Evolutionary conservation across 208 protist species (phyloP).

Genomic region (Herpetomonas tarakana): DNA sequence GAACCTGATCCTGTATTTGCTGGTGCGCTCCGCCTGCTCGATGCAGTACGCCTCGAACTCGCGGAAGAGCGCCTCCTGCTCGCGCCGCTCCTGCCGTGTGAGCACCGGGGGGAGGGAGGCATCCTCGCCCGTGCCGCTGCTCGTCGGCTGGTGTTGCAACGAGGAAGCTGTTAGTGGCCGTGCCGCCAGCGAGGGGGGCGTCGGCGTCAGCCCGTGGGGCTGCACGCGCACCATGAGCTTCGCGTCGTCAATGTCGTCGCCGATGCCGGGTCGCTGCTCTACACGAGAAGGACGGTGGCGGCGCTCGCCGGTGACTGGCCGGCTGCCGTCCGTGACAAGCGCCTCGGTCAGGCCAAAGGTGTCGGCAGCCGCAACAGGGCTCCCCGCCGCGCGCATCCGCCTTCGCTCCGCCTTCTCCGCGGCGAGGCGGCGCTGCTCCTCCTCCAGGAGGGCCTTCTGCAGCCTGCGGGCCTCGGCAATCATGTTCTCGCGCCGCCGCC

Average conservation of each 20-base stretch:
- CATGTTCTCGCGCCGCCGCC: slow-evolving; percentile 32
- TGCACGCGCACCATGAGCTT: not conserved
- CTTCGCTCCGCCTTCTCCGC: slow-evolving; percentile 10
- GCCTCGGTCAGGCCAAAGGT: slow-evolving; percentile 38
- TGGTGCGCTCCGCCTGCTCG: slow-evolving; percentile 12
- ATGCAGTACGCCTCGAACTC: slow-evolving; percentile 44
- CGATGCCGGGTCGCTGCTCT: not conserved
- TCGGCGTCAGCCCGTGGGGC: not conserved
- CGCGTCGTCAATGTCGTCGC: not conserved
- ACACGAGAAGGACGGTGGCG: not conserved
- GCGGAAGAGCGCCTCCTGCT: slow-evolving; percentile 48
- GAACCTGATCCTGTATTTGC: slow-evolving; percentile 40
- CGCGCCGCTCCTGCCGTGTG: slow-evolving; percentile 27
- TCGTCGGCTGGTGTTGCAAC: not conserved
- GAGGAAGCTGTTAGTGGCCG: not conserved
- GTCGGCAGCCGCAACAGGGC: slow-evolving; percentile 2
- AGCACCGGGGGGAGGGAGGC: slow-evolving; percentile 4
- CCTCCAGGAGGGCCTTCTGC: slow-evolving; percentile 7
- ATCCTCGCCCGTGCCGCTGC: not conserved
- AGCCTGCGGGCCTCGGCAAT: slow-evolving; percentile 20
- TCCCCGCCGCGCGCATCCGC: slow-evolving; percentile 8
- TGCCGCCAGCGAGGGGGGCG: too few species aligned
- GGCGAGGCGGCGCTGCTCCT: not conserved
- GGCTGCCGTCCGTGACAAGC: slow-evolving; percentile 2
- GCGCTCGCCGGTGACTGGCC: not conserved